Evolutionary conservation across 352 stramenopile species (phyloP), one percentile per base, ranked within the genome.

Genomic region (Globisporangium sylvaticum): DNA sequence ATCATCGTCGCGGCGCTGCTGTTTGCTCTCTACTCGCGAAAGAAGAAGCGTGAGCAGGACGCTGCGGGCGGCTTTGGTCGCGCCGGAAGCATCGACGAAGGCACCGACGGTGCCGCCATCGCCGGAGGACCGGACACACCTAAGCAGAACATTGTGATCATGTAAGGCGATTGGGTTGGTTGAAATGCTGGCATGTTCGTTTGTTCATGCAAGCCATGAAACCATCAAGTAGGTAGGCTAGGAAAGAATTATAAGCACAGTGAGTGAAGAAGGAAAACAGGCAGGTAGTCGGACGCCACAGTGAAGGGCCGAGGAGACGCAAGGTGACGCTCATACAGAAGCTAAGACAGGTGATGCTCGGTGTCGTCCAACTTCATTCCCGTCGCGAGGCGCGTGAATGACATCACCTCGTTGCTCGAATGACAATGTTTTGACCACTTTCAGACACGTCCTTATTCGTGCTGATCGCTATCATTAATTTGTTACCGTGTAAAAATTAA

Each of bases 141-240:
- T 42, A 94, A 92, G 76, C 70, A 77, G 53, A 87, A 80, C 57
- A 94, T 94, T 57, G 83, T 92, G 46, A 89, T 79, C 39, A 90
- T 94, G 85, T 94, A 90, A 73, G 66, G 42, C 18, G 2, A 18
- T 10, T 24, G 18, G 42, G 42, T 50, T 50, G 42, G 42, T 50
- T 50, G 39, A 48, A 48, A 24, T 50, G 42, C 42, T 50, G 6
- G 18, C 42, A 24, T 48, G 15, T 9, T 48, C 37, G 4, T 9
- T 37, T 7, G 12, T 46, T 7, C 42, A 50, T 50, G 18, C 20
- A 24, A 12, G 7, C 42, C 22, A 12, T 44, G 27, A 22, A 42
- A 32, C 27, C 27, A 9, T 57, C 27, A 42, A 60, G 54, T 60
- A 60, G 54, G 54, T 60, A 60, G 54, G 42, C 5, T 50, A 60